Percentiles rank a stretch among this genome's conserved stretches.
These are phyloP conservation scores for Neltuma alba DNA, from an alignment of 306 rosid genomes.

Conservation along the genomic window DNA sequence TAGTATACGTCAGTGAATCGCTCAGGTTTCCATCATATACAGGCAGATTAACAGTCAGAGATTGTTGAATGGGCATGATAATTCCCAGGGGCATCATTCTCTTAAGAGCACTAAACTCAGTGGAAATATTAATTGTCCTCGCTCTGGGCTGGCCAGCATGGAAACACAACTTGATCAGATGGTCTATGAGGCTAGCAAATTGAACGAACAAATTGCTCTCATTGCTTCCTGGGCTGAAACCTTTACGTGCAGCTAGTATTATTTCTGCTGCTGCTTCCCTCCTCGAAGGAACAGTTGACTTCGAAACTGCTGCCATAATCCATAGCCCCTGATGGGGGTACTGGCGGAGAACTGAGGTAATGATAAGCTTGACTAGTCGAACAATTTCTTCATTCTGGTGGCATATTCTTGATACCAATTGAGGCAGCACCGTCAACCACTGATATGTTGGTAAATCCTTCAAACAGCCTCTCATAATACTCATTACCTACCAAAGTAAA, in stretches of 20 bases:
- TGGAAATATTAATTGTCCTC: constrained; percentile 75
- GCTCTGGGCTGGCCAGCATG: constrained; percentile 88
- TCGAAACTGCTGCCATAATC: constrained; percentile 99
- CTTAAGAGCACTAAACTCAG: constrained; percentile 89
- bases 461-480: constrained; percentile 79
- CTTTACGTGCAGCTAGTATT: constrained; percentile 83
- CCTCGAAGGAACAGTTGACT: constrained; percentile 92
- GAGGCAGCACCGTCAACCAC: constrained; percentile 96
- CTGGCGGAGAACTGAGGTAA: constrained; percentile 79
- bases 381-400: constrained; percentile 91
- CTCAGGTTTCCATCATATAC: constrained; percentile 65
- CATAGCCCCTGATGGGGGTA: constrained; percentile 95
- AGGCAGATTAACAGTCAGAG: constrained; percentile 87
- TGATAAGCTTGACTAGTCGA: constrained; percentile 75
- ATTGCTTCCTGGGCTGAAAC: constrained; percentile 65
- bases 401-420: constrained; percentile 96
- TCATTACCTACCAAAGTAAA: constrained; percentile 59
- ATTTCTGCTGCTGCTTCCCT: constrained; percentile 95
- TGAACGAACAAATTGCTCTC: constrained; percentile 81
- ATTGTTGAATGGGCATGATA: constrained; percentile 91
- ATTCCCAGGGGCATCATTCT: constrained; percentile 99
- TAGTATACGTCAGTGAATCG: constrained; percentile 61
- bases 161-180: constrained; percentile 89
- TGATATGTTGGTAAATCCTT: constrained; percentile 91
- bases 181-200: constrained; percentile 89